These are phyloP conservation scores for Pseudogymnoascus sp. DNA, from an alignment of 2,329 filamentous ascomycete genomes.

Conservation along the genomic window DNA sequence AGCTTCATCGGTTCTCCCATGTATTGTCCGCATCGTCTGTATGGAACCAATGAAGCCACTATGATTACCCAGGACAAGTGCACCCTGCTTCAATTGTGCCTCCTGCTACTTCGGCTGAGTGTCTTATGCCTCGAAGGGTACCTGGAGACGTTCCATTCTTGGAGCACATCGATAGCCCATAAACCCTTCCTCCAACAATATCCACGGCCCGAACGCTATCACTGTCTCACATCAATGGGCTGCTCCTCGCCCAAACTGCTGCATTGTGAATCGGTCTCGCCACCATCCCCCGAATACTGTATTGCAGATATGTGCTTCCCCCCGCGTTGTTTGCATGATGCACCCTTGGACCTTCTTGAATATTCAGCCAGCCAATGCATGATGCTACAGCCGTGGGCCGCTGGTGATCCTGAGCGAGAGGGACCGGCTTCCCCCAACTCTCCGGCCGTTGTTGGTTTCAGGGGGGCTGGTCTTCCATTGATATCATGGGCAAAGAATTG, in stretches of 20 bases:
- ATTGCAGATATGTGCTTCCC: slow-evolving; percentile 5
- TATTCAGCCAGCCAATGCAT: background rate
- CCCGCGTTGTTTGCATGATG: slow-evolving; percentile 12
- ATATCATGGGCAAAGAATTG: background rate
- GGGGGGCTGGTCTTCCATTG: background rate
- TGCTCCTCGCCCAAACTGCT: background rate
- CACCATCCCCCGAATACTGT: background rate
- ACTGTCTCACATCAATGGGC: background rate
- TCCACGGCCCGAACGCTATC: background rate
- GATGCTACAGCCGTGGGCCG: background rate
- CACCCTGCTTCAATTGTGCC: no score
- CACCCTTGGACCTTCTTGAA: background rate
- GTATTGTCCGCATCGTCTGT: no score
- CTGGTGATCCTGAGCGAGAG: background rate
- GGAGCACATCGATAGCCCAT: background rate
- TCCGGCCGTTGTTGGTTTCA: background rate
- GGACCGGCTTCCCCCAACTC: background rate
- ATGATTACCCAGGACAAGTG: no score
- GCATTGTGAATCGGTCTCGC: background rate
- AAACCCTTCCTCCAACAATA: slow-evolving; percentile 9
- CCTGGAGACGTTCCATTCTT: background rate
- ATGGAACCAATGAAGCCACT: no score
- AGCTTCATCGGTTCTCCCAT: no score
- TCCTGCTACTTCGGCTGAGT: no score
- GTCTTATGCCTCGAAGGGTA: background rate